phyloP scores from a whole-genome alignment of 2,329 filamentous ascomycete species.

The Beauveria australis region DNA sequence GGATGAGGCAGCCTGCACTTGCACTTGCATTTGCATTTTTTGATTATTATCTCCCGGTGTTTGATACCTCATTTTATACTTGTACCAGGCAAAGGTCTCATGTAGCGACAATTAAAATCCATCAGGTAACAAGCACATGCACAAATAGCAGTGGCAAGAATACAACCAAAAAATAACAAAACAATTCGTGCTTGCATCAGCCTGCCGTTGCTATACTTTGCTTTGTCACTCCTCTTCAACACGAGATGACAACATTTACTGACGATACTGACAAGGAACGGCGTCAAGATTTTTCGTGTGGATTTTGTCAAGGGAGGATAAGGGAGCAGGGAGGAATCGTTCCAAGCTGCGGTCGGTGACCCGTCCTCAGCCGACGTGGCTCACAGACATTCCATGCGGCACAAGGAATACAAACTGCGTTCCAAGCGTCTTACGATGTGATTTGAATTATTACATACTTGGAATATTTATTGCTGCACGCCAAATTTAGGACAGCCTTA shows the following conservation, averaged over 20 bases:
- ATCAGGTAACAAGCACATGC: neutral
- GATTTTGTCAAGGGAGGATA: neutral
- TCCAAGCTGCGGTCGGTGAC: too few relatives aligned
- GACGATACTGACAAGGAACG: neutral
- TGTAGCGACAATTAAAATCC: neutral
- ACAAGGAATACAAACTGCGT: neutral
- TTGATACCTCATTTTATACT: constrained; percentile 17
- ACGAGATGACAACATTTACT: too few relatives aligned
- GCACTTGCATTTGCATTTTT: neutral
- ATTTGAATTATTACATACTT: neutral
- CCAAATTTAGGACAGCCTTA: too few relatives aligned
- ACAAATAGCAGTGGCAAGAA: neutral
- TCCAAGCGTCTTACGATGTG: neutral
- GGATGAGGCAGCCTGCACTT: neutral
- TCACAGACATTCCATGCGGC: neutral
- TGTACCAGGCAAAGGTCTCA: constrained; percentile 7
- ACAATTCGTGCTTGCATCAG: too few relatives aligned
- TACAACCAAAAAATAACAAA: neutral
- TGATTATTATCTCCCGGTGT: constrained; percentile 14
- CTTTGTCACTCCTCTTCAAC: too few relatives aligned
- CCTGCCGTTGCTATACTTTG: too few relatives aligned
- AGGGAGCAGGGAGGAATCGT: too few relatives aligned
- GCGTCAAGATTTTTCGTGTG: neutral
- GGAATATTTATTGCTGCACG: neutral
- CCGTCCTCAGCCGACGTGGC: too few relatives aligned